Evolutionary conservation across 345 rosid species (phyloP).

Genomic region (Citrus inodora): DNA sequence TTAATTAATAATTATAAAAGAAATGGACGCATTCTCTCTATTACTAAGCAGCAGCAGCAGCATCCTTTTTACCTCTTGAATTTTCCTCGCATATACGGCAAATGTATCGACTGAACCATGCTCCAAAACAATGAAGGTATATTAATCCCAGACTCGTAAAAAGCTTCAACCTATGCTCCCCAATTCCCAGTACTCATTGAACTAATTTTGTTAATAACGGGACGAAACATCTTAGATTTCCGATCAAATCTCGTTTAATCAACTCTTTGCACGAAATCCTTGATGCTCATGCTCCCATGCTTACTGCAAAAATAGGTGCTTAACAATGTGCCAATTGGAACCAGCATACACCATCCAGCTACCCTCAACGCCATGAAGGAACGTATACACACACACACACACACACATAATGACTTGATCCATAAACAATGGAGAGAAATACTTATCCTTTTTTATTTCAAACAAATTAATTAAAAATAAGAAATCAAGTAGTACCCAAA

Average conservation of each 20-base stretch:
- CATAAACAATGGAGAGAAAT: too few species aligned
- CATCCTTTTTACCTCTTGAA: constrained; percentile 10
- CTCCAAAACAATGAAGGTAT: constrained; percentile 19
- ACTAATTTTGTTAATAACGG: constrained; percentile 21
- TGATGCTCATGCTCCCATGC: constrained; percentile 8
- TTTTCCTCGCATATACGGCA: constrained; percentile 25
- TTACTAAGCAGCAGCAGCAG: background rate
- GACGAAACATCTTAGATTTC: constrained; percentile 22
- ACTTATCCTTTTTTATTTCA: too few species aligned
- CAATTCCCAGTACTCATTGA: constrained; percentile 26
- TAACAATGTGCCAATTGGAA: constrained; percentile 16
- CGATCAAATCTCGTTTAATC: constrained; percentile 31
- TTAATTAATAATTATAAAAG: constrained; percentile 12
- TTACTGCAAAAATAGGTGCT: constrained; percentile 11
- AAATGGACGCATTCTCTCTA: background rate
- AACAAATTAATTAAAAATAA: too few species aligned
- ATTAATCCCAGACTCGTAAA: constrained; percentile 28
- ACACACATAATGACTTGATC: too few species aligned
- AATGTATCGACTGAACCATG: constrained; percentile 21
- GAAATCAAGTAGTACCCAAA: too few species aligned
- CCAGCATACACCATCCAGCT: background rate
- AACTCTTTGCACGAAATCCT: constrained; percentile 2
- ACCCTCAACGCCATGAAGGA: too few species aligned
- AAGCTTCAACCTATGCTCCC: constrained; percentile 30
- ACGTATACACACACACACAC: too few species aligned